Evolutionary conservation across 2,329 filamentous ascomycete genomes (phyloP).

Genomic region (Thielaviopsis punctulata): DNA sequence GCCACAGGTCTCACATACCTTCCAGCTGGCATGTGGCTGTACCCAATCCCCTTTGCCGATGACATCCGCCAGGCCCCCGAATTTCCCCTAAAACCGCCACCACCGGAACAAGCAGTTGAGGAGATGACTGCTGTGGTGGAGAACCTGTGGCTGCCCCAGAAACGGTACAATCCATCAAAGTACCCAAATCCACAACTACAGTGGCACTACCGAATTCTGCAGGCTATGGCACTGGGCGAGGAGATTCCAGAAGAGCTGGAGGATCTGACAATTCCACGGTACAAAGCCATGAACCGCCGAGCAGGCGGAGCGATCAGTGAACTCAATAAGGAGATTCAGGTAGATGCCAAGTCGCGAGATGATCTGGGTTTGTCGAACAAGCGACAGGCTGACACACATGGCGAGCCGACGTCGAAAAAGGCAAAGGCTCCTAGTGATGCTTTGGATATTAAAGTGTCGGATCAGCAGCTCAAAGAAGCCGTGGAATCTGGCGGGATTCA

Average conservation of each 20-base stretch:
- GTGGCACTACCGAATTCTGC: constrained; percentile 93
- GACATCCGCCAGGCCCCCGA: constrained; percentile 66
- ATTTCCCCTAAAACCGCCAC: constrained; percentile 30
- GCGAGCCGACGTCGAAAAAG: constrained; percentile 29
- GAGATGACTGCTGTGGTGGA: constrained; percentile 69
- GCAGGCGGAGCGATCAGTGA: constrained; percentile 62
- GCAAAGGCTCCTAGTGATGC: constrained; percentile 20
- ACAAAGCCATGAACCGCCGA: constrained; percentile 76
- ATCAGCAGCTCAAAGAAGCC: constrained; percentile 29
- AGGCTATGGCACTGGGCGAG: constrained; percentile 80
- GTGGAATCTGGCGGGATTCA: constrained; percentile 28
- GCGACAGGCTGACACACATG: constrained; percentile 17
- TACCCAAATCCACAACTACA: constrained; percentile 88
- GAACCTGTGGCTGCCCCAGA: constrained; percentile 77
- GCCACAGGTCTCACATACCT: constrained; percentile 49
- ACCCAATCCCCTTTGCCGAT: constrained; percentile 75
- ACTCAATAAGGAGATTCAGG: constrained; percentile 47
- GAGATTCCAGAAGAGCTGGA: constrained; percentile 57
- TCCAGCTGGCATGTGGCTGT: constrained; percentile 75
- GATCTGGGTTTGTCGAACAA: constrained; percentile 11
- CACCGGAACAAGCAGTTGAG: constrained; percentile 58
- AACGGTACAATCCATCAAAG: constrained; percentile 62
- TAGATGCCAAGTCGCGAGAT: constrained; percentile 29
- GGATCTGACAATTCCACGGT: constrained; percentile 72
- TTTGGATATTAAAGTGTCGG: constrained; percentile 22